Evolutionary conservation across 257 asterid species (phyloP).

Genomic region (Anisodus acutangulus): DNA sequence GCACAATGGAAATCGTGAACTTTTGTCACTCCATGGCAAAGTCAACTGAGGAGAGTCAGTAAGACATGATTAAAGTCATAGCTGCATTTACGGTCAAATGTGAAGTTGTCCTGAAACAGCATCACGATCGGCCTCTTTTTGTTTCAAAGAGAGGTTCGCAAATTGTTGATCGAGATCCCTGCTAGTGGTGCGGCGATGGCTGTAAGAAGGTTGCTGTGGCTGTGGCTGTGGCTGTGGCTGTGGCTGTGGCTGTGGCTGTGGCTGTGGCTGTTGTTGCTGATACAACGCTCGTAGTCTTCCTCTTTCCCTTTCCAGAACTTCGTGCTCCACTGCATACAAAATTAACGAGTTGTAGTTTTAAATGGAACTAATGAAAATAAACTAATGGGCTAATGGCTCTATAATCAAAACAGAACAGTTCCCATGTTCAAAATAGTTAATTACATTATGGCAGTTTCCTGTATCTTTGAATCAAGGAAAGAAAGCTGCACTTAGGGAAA

Average conservation of each 20-base stretch:
- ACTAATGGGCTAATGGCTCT: neutral
- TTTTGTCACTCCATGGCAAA: conserved; percentile 40
- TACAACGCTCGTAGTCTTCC: conserved; percentile 70
- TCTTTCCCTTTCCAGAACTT: conserved; percentile 84
- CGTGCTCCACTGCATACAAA: conserved; percentile 85
- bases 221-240: conserved; percentile 43
- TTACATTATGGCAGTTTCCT: neutral
- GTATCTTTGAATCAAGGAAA: conserved; percentile 7
- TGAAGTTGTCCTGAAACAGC: conserved; percentile 65
- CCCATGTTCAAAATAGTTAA: conserved; percentile 1
- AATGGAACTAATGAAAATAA: conserved; percentile 7
- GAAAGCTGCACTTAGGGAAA: neutral
- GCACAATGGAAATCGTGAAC: conserved; percentile 30
- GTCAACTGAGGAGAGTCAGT: conserved; percentile 43
- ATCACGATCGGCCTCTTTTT: conserved; percentile 63
- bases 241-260: too few relatives aligned
- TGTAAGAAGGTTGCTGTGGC: conserved; percentile 49
- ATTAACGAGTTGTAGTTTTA: neutral
- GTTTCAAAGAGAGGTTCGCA: conserved; percentile 75
- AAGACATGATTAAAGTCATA: conserved; percentile 32
- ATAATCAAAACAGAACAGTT: neutral
- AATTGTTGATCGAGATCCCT: conserved; percentile 80
- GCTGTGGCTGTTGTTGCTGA: conserved; percentile 57
- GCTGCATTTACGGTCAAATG: conserved; percentile 48
- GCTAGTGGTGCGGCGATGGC: conserved; percentile 70